These are phyloP conservation scores for Sporopachydermia lactativora DNA, from an alignment of 805 yeast genomes.

Conservation along the genomic window DNA sequence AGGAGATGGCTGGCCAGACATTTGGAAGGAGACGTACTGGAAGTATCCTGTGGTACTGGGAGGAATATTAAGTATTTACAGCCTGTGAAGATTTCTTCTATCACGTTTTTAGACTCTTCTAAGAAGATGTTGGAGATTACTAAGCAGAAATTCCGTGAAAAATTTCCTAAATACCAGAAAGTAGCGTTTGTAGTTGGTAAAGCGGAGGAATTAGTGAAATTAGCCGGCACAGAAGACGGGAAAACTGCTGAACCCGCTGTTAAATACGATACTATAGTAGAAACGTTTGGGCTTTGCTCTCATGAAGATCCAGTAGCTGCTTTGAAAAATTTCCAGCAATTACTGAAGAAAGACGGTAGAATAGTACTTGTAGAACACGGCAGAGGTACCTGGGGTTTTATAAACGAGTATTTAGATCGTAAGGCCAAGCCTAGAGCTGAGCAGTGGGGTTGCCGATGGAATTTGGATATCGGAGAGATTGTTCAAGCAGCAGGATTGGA, in stretches of 20 bases:
- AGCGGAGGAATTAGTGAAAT: conserved; percentile 63
- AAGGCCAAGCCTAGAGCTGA: conserved; percentile 73
- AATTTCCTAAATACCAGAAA: conserved; percentile 49
- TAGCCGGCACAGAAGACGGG: conserved; percentile 28
- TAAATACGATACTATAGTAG: conserved; percentile 82
- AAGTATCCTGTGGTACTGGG: conserved; percentile 94
- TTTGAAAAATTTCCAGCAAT: conserved; percentile 50
- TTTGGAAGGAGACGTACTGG: conserved; percentile 70
- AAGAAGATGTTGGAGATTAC: conserved; percentile 74
- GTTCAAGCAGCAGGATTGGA: conserved; percentile 75
- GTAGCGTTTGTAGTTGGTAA: conserved; percentile 85
- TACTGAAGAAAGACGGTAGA: conserved; percentile 83
- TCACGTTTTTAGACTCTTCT: conserved; percentile 81
- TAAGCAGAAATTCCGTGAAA: conserved; percentile 51
- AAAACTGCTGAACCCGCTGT: conserved; percentile 20
- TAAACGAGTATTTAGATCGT: conserved; percentile 69
- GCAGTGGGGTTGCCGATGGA: conserved; percentile 98
- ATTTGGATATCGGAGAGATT: conserved; percentile 80
- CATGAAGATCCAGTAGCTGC: conserved; percentile 88
- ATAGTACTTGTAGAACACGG: conserved; percentile 88
- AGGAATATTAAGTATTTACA: conserved; percentile 71
- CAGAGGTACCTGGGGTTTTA: conserved; percentile 61
- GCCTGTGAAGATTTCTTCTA: conserved; percentile 44
- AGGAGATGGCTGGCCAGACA: conserved; percentile 27
- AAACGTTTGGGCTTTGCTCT: conserved; percentile 92